Percentiles rank a stretch among this genome's conserved stretches.
Conservation (phyloP, 2,329 filamentous ascomycete genomes). For the Botryotinia convoluta region DNA sequence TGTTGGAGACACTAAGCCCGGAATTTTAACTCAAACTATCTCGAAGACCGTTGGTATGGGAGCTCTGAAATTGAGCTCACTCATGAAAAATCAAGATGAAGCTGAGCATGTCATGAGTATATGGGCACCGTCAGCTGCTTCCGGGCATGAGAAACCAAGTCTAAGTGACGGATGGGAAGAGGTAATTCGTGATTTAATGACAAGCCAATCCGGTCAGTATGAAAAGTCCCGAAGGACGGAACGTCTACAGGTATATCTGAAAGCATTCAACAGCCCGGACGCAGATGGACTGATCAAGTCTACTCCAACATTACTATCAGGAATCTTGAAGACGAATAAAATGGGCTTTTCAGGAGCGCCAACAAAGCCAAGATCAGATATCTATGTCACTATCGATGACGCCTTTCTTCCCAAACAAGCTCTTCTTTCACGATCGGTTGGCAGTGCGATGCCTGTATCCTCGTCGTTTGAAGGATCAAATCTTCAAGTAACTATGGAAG, state of each 20-base stretch:
- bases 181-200: conserved; percentile 69
- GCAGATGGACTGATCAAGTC: conserved; percentile 78
- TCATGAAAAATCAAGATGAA: conserved; percentile 71
- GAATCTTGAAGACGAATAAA: conserved; percentile 76
- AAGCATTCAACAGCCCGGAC: conserved; percentile 73
- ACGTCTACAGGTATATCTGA: conserved; percentile 74
- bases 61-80: conserved; percentile 69
- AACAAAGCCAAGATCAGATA: conserved; percentile 84
- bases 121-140: conserved; percentile 64
- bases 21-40: conserved; percentile 47
- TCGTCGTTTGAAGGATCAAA: conserved; percentile 64
- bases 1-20: conserved; percentile 36
- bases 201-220: conserved; percentile 70
- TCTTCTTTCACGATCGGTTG: conserved; percentile 61
- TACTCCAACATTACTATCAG: conserved; percentile 83
- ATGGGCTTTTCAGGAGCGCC: conserved; percentile 94
- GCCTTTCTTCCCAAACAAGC: conserved; percentile 77
- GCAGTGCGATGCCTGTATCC: conserved; percentile 71
- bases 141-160: conserved; percentile 56
- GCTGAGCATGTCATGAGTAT: conserved; percentile 73
- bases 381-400: conserved; percentile 83
- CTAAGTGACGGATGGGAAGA: conserved; percentile 68
- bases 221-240: conserved; percentile 71
- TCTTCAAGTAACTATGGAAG: conserved; percentile 84
- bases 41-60: conserved; percentile 75